A percentile compares a stretch with the other conserved stretches of the same genome.
These are phyloP conservation scores for Nephelium lappaceum DNA, from an alignment of 345 rosid genomes.

Conservation along the genomic window DNA sequence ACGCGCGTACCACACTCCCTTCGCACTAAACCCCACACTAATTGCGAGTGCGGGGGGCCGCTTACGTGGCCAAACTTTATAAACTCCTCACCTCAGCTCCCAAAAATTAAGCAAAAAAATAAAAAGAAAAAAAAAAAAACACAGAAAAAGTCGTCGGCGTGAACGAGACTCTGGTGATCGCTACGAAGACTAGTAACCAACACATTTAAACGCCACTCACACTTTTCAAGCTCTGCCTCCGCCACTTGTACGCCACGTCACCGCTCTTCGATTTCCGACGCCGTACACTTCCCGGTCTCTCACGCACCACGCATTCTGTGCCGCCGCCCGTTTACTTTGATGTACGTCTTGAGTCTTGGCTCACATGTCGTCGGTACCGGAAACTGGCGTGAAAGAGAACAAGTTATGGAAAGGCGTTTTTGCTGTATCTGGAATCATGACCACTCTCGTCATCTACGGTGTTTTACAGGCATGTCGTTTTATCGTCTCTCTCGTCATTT, in stretches of 20 bases:
- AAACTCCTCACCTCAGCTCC: not conserved
- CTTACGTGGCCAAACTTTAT: constrained; percentile 14
- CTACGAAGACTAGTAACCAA: not conserved
- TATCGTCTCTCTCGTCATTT: not conserved
- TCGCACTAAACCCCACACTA: not conserved
- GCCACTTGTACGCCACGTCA: not conserved
- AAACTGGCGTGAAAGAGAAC: constrained; percentile 45
- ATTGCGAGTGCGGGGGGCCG: not conserved
- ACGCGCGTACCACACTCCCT: not conserved
- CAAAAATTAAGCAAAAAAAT: too few species aligned
- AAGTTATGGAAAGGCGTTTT: constrained; percentile 74
- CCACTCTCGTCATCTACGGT: constrained; percentile 91
- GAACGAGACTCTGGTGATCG: constrained; percentile 27
- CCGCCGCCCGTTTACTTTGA: not conserved
- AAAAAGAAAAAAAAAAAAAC: not conserved
- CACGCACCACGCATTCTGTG: not conserved
- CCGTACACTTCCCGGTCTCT: not conserved
- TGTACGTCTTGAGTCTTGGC: not conserved
- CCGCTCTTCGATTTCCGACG: not conserved
- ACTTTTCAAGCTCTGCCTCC: not conserved
- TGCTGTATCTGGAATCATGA: constrained; percentile 86
- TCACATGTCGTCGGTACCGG: constrained; percentile 26
- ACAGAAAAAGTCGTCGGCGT: constrained; percentile 30
- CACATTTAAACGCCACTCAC: not conserved
- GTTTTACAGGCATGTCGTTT: constrained; percentile 63